Evolutionary conservation across 164 flowering plant genomes (phyloP), one percentile per base, ranked within the genome.

Genomic region (Chimonanthus praecox): DNA sequence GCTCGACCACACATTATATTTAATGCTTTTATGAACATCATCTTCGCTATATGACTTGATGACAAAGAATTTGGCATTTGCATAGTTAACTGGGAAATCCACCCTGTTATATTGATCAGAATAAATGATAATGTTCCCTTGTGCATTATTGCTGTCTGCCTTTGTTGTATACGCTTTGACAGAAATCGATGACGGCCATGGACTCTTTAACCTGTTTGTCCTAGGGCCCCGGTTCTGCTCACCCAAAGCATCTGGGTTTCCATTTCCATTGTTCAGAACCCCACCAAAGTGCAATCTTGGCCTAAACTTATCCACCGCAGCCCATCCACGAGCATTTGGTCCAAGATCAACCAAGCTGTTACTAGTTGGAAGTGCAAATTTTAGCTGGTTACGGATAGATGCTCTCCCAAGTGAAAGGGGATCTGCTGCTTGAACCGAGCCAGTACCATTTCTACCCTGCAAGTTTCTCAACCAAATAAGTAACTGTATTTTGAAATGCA

Each of bases 31-130:
- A 75, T 94, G 98, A 21, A 94, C 93, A 83, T 94, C 97, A 84
- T 92, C 98, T 80, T 94, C 98, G 49, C 96, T 92, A 69, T 90
- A 94, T 43, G 98, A 94, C 75, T 92, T 94, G 43, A 94, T 90
- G 45, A 90, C 94, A 81, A 90, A 92, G 80, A 90, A 94, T 80
- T 86, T 90, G 49, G 94, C 97, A 79, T 84, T 75, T 47, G 47
- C 68, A 80, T 85, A 86, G 51, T 87, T 87, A 71, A 86, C 75
- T 0, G 79, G 76, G 69, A 92, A 90, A 75, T 89, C 94, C 66
- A 81, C 91, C 77, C 77, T 88, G 78, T 91, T 92, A 72, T 86
- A 94, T 66, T 87, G 86, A 70, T 89, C 90, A 49, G 83, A 68
- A 73, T 69, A 69, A 49, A 91, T 88, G 49, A 78, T 75, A 49